Conservation (phyloP, 2,329 filamentous ascomycete species). For the Xylaria sp. region DNA sequence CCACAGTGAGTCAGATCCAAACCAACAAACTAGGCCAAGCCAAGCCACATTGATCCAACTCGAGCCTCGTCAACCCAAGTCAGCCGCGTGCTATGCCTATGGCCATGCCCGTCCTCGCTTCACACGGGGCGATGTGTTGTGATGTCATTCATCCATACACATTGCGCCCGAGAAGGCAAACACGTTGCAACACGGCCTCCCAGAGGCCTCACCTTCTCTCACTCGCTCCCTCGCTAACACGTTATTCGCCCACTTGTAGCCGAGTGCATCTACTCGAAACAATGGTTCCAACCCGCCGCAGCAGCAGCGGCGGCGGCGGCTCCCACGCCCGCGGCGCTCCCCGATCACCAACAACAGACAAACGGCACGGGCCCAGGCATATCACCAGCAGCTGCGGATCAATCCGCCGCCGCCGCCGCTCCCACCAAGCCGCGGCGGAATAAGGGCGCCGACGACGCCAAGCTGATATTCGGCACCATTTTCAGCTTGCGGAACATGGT, state of each 20-base stretch:
- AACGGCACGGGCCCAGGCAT: conserved; percentile 32
- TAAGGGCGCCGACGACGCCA: conserved; percentile 80
- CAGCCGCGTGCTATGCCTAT: conserved; percentile 32
- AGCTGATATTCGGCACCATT: conserved; percentile 96
- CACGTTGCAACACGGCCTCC: conserved; percentile 13
- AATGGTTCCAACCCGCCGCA: conserved; percentile 70
- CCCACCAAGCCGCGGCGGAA: conserved; percentile 26
- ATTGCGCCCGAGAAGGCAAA: conserved; percentile 23
- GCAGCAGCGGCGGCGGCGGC: conserved; percentile 62
- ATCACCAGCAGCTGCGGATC: neutral
- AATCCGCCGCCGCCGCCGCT: conserved; percentile 15
- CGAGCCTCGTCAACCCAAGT: conserved; percentile 27
- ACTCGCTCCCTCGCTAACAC: conserved; percentile 34
- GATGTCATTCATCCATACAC: conserved; percentile 19
- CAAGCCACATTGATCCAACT: conserved; percentile 4
- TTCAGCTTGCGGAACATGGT: conserved; percentile 98
- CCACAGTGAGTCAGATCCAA: conserved; percentile 74
- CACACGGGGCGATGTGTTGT: neutral
- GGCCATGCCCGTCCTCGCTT: conserved; percentile 21
- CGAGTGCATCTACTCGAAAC: conserved; percentile 95
- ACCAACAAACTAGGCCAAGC: conserved; percentile 8
- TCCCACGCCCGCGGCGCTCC: conserved; percentile 51
- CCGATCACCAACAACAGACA: conserved; percentile 19
- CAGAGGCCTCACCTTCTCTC: neutral
- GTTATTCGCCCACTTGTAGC: conserved; percentile 63